Evolutionary conservation across 1,284 basidiomycete species (phyloP).

Genomic region (Heterobasidion occidentale): DNA sequence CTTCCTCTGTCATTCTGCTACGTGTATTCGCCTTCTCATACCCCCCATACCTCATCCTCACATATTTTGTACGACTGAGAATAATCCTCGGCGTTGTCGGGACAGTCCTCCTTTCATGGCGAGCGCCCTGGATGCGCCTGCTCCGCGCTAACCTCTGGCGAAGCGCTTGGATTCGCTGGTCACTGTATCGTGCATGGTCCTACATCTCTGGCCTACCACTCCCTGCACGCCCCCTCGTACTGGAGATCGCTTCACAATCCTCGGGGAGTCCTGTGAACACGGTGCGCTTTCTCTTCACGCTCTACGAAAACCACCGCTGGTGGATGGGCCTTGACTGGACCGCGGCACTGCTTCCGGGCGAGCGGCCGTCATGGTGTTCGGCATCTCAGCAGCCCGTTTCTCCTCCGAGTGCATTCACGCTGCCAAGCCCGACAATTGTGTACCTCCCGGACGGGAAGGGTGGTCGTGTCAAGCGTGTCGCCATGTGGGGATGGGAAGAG

Average conservation of each 20-base stretch:
- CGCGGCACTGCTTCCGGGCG: conserved; percentile 82
- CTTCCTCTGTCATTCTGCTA: conserved; percentile 26
- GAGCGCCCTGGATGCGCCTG: conserved; percentile 55
- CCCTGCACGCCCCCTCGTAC: not conserved
- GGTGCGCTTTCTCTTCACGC: conserved; percentile 76
- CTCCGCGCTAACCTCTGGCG: conserved; percentile 47
- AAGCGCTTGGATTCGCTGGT: conserved; percentile 64
- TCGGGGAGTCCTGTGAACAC: not conserved
- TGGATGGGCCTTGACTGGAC: conserved; percentile 92
- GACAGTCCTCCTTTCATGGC: conserved; percentile 50
- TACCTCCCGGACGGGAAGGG: conserved; percentile 42
- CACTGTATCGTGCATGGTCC: conserved; percentile 38
- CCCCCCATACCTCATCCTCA: conserved; percentile 52
- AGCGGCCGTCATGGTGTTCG: conserved; percentile 86
- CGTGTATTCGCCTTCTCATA: conserved; percentile 45
- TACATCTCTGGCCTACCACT: conserved; percentile 42
- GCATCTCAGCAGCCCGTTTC: conserved; percentile 46
- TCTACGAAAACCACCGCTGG: conserved; percentile 96
- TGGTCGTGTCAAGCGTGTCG: conserved; percentile 56
- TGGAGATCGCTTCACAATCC: conserved; percentile 17
- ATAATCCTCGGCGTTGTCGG: conserved; percentile 54
- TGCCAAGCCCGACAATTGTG: conserved; percentile 42
- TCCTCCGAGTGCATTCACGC: conserved; percentile 58
- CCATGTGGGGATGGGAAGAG: conserved; percentile 83
- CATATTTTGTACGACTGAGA: conserved; percentile 47